Percentiles rank a stretch among this genome's conserved stretches.
Evolutionary conservation across 192 early-diverging fungal species (phyloP).

Genomic region (Dimargaris verticillata): DNA sequence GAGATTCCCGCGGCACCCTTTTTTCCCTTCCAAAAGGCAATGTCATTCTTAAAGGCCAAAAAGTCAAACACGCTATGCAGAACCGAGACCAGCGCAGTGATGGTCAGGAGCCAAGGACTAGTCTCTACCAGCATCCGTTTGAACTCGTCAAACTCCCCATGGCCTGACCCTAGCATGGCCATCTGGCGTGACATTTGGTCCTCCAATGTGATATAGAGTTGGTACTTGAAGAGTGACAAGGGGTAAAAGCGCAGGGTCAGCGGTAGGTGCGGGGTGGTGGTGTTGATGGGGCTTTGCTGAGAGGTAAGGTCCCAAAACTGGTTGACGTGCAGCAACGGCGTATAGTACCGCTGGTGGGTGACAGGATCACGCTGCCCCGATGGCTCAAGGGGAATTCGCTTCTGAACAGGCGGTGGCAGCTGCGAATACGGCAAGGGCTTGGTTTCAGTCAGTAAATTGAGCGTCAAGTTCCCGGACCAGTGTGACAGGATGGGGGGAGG

Average conservation of each 20-base stretch:
- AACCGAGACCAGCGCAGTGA: constrained; percentile 61
- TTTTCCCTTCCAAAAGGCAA: constrained; percentile 74
- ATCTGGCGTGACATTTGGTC: constrained; percentile 37
- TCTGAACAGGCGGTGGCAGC: not conserved
- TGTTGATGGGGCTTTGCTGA: constrained; percentile 47
- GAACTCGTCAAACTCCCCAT: constrained; percentile 54
- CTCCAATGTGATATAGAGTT: constrained; percentile 52
- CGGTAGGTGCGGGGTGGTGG: constrained; percentile 35
- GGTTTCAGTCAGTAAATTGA: constrained; percentile 15
- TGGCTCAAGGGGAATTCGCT: not conserved
- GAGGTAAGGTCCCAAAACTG: constrained; percentile 70
- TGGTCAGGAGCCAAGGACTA: constrained; percentile 59
- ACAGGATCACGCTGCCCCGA: not conserved
- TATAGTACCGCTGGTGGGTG: constrained; percentile 28
- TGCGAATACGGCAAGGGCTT: constrained; percentile 6
- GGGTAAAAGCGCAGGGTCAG: constrained; percentile 44
- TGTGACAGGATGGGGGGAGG: not conserved
- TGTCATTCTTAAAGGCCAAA: constrained; percentile 86
- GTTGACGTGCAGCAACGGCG: constrained; percentile 55
- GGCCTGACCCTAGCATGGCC: constrained; percentile 34
- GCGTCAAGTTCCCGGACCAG: constrained; percentile 13
- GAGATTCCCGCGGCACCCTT: constrained; percentile 71
- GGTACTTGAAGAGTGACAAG: constrained; percentile 55
- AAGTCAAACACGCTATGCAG: constrained; percentile 81
- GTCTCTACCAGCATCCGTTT: constrained; percentile 87